Evolutionary conservation across 768 basidiomycete species (phyloP), one percentile per base, ranked within the genome.

Genomic region (Podaxis sp.): DNA sequence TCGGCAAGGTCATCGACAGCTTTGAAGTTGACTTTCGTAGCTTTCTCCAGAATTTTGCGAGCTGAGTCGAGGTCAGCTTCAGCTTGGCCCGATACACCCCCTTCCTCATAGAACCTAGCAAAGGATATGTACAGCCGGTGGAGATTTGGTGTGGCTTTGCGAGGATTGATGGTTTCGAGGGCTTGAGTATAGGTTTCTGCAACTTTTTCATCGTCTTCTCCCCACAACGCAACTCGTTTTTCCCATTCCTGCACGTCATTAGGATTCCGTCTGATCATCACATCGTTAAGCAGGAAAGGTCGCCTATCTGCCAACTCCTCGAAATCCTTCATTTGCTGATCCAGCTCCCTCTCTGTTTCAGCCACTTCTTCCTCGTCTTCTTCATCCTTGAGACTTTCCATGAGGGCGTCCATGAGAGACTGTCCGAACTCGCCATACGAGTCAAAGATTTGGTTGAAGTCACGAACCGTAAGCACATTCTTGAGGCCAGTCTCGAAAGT

Each of bases 211-310:
- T 99, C 95, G 65, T 97, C 85, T 57, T 95, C 89, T 2, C 91
- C 97, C 83, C 87, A 96, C 27, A 98, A 74, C 1, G 95, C 95
- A 18, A 98, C 85, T 37, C 96, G 80, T 74, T 99, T 99, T 77
- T 98, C 97, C 97, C 97, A 99, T 71, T 99, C 97, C 65, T 97
- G 94, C 1, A 98, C 97, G 67, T 99, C 97, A 66, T 98, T 92
- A 4, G 93, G 92, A 78, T 99, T 99, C 67, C 97, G 79, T 63
- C 97, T 78, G 37, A 98, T 72, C 14, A 98, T 76, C 11, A 98
- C 97, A 67, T 98, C 95, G 67, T 99, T 99, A 50, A 97, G 87
- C 63, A 99, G 78, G 81, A 99, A 98, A 2, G 94, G 96, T 70
- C 97, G 75, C 52, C 95, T 82, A 71, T 99, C 97, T 81, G 96